A percentile compares a stretch with the other conserved stretches of the same genome.
Evolutionary conservation across 1,139 yeast species (phyloP).

Genomic region (Pichia norvegensis): DNA sequence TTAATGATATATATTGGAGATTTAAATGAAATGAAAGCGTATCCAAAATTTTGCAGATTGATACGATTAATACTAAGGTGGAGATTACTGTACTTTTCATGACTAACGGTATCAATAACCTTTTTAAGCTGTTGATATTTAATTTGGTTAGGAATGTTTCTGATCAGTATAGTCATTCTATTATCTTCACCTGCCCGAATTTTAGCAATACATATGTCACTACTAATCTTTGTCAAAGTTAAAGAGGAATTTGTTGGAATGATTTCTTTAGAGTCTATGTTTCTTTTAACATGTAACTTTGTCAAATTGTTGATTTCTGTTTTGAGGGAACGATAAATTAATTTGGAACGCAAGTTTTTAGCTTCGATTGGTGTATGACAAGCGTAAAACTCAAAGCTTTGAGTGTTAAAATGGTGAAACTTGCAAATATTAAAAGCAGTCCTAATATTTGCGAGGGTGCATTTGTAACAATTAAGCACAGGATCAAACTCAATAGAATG

Average conservation of each 20-base stretch:
- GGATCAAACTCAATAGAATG: neutral
- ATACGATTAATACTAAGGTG: slow-evolving; percentile 45
- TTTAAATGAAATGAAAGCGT: slow-evolving; percentile 43
- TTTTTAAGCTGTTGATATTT: slow-evolving; percentile 37
- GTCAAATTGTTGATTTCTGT: too few species aligned
- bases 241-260: too few species aligned
- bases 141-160: slow-evolving; percentile 45
- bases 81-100: slow-evolving; percentile 46
- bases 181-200: slow-evolving; percentile 35
- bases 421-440: neutral
- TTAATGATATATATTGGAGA: slow-evolving; percentile 36
- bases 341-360: neutral
- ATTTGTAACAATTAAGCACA: neutral
- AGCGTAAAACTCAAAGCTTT: neutral
- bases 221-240: slow-evolving; percentile 19
- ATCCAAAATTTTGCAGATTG: slow-evolving; percentile 45
- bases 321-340: slow-evolving; percentile 1
- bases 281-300: too few species aligned
- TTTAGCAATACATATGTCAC: slow-evolving; percentile 23
- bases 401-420: neutral
- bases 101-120: slow-evolving; percentile 39
- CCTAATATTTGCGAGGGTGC: neutral
- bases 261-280: slow-evolving; percentile 5
- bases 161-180: slow-evolving; percentile 42
- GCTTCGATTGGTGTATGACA: neutral